A percentile compares a stretch with the other conserved stretches of the same genome.
Conservation (phyloP, 768 basidiomycete species). For the Termitomyces sp. region DNA sequence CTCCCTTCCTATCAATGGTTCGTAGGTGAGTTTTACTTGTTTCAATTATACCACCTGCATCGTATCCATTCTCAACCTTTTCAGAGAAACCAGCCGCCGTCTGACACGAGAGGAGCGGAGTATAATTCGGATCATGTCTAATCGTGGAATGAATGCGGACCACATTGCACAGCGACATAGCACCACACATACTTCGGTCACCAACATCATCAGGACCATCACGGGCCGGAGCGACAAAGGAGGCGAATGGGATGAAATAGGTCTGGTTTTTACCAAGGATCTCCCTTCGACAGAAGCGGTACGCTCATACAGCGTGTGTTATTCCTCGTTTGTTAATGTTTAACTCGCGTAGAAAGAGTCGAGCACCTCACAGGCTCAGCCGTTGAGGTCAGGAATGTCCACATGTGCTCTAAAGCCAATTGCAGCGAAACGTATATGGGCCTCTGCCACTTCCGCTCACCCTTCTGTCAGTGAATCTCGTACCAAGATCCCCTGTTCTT, state of each 20-base stretch:
- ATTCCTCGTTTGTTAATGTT: neutral
- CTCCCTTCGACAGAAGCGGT: neutral
- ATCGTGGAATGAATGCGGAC: neutral
- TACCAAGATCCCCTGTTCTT: neutral
- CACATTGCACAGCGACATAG: neutral
- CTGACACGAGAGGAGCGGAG: neutral
- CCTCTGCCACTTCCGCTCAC: slow-evolving; percentile 4
- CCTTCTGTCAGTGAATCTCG: neutral
- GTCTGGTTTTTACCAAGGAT: neutral
- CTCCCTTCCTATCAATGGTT: neutral
- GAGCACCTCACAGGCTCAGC: neutral
- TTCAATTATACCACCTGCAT: neutral
- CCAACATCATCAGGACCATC: neutral
- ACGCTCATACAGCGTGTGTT: neutral
- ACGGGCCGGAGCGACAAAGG: neutral
- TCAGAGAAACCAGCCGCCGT: neutral
- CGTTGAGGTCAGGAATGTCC: neutral
- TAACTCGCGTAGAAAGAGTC: neutral
- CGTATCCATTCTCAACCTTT: neutral
- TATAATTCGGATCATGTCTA: slow-evolving; percentile 2
- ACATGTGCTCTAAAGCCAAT: neutral
- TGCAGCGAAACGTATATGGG: neutral
- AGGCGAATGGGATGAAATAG: neutral
- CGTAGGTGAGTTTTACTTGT: neutral
- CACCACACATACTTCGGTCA: neutral